Evolutionary conservation across 176 grass and related monocot genomes (phyloP).

Genomic region (Oryza punctata): DNA sequence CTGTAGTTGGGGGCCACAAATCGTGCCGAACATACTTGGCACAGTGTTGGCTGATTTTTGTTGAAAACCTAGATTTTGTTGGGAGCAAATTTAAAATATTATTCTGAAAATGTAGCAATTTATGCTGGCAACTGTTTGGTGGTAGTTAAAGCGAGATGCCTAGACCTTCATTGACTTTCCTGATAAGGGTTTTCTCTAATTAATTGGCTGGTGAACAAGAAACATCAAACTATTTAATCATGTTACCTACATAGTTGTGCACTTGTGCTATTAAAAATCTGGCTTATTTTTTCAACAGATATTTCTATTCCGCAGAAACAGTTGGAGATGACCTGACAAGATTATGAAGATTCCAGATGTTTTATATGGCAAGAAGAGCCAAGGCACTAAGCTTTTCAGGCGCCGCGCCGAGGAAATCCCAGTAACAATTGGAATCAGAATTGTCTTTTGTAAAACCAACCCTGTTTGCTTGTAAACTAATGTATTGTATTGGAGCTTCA

Average conservation of each 20-base stretch:
- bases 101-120: neutral
- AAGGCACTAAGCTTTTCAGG: neutral
- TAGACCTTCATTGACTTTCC: neutral
- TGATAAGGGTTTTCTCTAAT: constrained; percentile 3
- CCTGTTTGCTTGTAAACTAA: neutral
- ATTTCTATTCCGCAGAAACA: neutral
- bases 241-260: neutral
- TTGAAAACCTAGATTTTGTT: neutral
- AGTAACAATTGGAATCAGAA: neutral
- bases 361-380: neutral
- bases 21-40: neutral
- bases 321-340: neutral
- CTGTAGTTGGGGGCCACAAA: neutral
- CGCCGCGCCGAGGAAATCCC: neutral
- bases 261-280: neutral
- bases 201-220: neutral
- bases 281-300: neutral
- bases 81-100: neutral
- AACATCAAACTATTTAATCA: neutral
- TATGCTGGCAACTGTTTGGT: neutral
- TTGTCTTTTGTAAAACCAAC: neutral
- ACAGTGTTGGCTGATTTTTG: neutral
- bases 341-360: neutral
- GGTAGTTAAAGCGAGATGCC: neutral
- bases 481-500: neutral